Percentiles rank a stretch among this genome's conserved stretches.
Conservation (phyloP, 2,329 filamentous ascomycete genomes). For the Hymenoscyphus occultus region DNA sequence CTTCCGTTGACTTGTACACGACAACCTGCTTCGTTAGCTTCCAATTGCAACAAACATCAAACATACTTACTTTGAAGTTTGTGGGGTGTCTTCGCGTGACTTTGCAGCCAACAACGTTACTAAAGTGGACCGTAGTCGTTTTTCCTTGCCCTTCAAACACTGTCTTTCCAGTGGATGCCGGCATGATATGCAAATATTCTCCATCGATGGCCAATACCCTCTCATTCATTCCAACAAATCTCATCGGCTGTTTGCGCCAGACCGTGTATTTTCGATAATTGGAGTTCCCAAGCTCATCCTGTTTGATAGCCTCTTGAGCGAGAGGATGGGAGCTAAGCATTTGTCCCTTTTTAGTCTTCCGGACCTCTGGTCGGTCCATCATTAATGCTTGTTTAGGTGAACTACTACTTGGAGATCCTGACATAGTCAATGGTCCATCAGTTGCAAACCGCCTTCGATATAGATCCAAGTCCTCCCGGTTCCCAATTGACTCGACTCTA, state of each 20-base stretch:
- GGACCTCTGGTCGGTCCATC: conserved; percentile 42
- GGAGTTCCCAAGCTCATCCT: conserved; percentile 54
- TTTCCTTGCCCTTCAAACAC: conserved; percentile 63
- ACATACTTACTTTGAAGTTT: conserved; percentile 65
- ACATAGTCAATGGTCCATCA: conserved; percentile 67
- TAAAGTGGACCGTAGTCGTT: conserved; percentile 79
- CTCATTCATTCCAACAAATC: conserved; percentile 72
- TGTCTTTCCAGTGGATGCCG: conserved; percentile 63
- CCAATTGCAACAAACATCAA: background rate
- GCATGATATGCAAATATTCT: conserved; percentile 85
- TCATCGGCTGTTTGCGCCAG: conserved; percentile 78
- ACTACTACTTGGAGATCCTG: conserved; percentile 62
- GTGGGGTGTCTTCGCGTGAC: conserved; percentile 76
- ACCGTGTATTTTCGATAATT: conserved; percentile 77
- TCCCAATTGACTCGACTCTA: conserved; percentile 74
- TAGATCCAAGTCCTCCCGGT: conserved; percentile 71
- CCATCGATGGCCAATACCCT: conserved; percentile 76
- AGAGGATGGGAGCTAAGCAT: conserved; percentile 63
- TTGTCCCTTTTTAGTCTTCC: conserved; percentile 51
- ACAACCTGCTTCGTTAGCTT: conserved; percentile 49
- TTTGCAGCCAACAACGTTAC: conserved; percentile 78
- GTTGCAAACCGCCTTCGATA: conserved; percentile 72
- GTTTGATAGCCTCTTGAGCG: conserved; percentile 59
- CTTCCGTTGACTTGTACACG: conserved; percentile 72
- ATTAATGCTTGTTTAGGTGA: conserved; percentile 62